Evolutionary conservation across 805 yeast genomes (phyloP), one percentile per base, ranked within the genome.

Genomic region (Grigorovia yakushimaensis): DNA sequence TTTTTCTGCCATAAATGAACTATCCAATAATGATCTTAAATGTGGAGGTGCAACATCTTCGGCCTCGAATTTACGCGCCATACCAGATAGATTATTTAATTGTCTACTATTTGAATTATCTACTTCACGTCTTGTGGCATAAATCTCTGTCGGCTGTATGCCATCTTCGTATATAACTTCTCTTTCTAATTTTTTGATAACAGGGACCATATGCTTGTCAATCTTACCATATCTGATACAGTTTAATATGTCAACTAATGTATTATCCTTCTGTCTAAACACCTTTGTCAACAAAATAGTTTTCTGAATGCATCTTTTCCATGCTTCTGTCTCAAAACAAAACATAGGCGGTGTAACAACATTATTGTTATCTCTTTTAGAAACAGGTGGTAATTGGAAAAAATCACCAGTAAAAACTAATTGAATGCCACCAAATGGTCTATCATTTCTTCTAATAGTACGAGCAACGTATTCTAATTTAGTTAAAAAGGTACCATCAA

Each of bases 351-450:
- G 39, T 22, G 20, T 33, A 18, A 18, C 37, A 5, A 20, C 37
- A 23, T 35, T 39, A 20, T 27, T 24, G 9, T 37, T 36, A 20
- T 61, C 65, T 39, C 68, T 71, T 20, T 71, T 71, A 10, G 73
- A 69, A 6, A 93, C 94, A 0, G 98, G 98, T 1, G 98, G 98
- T 41, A 93, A 71, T 67, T 93, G 98, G 65, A 84, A 89, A 61
- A 91, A 89, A 66, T 93, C 98, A n/a, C 98, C 98, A 4, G 95
- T 84, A 35, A 89, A 66, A 11, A 93, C 78, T 15, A 93, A 55
- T 59, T 93, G 98, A 41, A 93, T 82, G 0, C 98, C 98, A 5
- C 98, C 98, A 72, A 93, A 93, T 0, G 97, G 96, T 43, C 53
- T 54, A 13, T 69, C 62, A 21, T 54, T 65, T 20, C 66, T 70